Percentiles rank a stretch among this genome's conserved stretches.
Evolutionary conservation across 1,284 basidiomycete genomes (phyloP).

Genomic region (Ceratobasidium papillatum): DNA sequence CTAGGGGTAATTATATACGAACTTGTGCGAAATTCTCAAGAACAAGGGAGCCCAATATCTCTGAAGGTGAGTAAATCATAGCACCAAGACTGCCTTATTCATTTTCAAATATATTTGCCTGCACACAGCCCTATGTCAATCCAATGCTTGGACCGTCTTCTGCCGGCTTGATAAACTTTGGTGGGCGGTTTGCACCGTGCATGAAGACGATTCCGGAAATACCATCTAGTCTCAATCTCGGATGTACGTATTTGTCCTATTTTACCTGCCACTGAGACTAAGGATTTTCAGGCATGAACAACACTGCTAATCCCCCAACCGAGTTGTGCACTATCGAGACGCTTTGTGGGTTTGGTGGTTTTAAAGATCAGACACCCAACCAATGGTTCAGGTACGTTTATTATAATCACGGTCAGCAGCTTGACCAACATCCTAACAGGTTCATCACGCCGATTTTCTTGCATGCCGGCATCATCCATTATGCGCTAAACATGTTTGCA

Average conservation of each 20-base stretch:
- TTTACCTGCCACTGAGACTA: neutral
- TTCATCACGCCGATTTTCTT: conserved; percentile 89
- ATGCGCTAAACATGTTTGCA: conserved; percentile 88
- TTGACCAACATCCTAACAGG: conserved; percentile 54
- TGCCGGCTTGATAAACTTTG: conserved; percentile 85
- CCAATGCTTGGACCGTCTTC: conserved; percentile 92
- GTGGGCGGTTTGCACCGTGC: conserved; percentile 84
- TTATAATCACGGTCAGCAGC: neutral
- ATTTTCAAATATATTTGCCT: neutral
- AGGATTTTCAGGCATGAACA: conserved; percentile 66
- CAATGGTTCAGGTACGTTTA: conserved; percentile 81
- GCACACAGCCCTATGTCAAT: conserved; percentile 75
- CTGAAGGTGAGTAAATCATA: conserved; percentile 64
- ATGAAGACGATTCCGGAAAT: conserved; percentile 79
- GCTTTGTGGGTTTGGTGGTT: conserved; percentile 90
- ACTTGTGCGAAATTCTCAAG: conserved; percentile 73
- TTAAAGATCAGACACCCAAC: conserved; percentile 72
- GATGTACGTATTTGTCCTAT: conserved; percentile 61
- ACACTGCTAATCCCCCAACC: conserved; percentile 76
- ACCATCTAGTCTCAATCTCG: conserved; percentile 66
- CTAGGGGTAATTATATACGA: conserved; percentile 76
- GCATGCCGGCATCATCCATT: conserved; percentile 91
- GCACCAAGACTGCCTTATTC: neutral
- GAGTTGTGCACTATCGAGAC: conserved; percentile 78
- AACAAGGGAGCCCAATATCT: conserved; percentile 81